These are phyloP conservation scores for Colletotrichum limetticola DNA, from an alignment of 2,329 filamentous ascomycete genomes.

Conservation along the genomic window DNA sequence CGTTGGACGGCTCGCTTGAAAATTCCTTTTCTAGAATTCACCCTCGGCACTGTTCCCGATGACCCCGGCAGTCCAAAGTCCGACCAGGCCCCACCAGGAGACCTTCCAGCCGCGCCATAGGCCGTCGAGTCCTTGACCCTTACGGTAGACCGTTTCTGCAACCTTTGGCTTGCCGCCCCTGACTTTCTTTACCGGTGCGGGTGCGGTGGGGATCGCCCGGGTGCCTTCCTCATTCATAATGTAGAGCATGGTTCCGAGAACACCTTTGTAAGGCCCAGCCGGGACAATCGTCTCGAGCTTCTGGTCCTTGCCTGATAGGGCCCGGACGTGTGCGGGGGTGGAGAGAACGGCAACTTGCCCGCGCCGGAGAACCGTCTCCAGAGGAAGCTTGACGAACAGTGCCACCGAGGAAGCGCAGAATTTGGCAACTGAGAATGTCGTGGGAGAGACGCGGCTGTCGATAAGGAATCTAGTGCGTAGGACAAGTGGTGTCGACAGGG, in stretches of 20 bases:
- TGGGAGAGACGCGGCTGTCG: conserved; percentile 83
- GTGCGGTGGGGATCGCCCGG: conserved; percentile 53
- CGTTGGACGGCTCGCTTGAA: not conserved
- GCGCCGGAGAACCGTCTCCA: conserved; percentile 91
- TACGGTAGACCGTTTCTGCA: conserved; percentile 58
- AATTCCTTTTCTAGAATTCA: conserved; percentile 57
- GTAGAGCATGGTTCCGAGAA: conserved; percentile 90
- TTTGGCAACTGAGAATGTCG: conserved; percentile 82
- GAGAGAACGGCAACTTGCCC: conserved; percentile 83
- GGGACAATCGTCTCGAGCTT: conserved; percentile 80
- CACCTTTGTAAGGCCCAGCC: conserved; percentile 83
- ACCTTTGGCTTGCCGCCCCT: conserved; percentile 45
- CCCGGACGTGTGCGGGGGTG: conserved; percentile 60
- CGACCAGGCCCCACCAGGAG: conserved; percentile 80
- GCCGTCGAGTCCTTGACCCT: conserved; percentile 75
- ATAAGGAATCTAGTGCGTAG: conserved; percentile 87
- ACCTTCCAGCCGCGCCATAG: conserved; percentile 82
- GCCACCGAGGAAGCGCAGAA: conserved; percentile 85
- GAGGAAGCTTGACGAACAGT: conserved; percentile 85
- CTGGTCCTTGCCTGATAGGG: conserved; percentile 54
- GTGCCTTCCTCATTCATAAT: conserved; percentile 87
- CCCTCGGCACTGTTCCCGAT: conserved; percentile 71
- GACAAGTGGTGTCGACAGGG: conserved; percentile 84
- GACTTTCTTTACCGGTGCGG: conserved; percentile 44
- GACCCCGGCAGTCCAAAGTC: conserved; percentile 77